Conservation (phyloP, 106 monocot species). For the Xerophyta viscosa region DNA sequence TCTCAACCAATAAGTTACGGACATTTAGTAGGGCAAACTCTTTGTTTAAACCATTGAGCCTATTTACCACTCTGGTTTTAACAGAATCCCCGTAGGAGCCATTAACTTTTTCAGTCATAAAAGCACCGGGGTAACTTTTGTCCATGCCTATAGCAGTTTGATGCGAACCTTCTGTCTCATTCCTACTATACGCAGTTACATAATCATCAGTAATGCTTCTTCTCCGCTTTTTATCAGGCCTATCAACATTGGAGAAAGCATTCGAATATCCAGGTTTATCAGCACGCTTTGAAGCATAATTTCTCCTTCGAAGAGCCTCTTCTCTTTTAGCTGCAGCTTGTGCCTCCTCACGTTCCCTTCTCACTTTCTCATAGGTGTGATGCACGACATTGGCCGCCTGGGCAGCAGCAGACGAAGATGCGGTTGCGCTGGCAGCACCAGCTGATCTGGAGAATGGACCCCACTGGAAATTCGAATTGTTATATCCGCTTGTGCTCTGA, state of each 20-base stretch:
- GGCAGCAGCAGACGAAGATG: conserved; percentile 26
- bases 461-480: conserved; percentile 21
- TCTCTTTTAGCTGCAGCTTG: conserved; percentile 26
- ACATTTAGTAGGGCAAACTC: conserved; percentile 11
- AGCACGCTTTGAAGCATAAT: conserved; percentile 4
- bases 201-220: conserved; percentile 11
- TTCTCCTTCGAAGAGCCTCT: conserved; percentile 3
- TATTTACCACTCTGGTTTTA: conserved; percentile 3
- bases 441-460: conserved; percentile 29
- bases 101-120: not conserved
- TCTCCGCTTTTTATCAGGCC: conserved; percentile 15
- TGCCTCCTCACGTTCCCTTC: conserved; percentile 35
- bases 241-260: not conserved
- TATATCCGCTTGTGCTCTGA: conserved; percentile 10
- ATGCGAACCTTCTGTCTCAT: not conserved
- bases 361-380: conserved; percentile 42
- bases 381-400: conserved; percentile 36
- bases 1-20: conserved; percentile 14
- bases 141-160: not conserved
- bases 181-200: not conserved
- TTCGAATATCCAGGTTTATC: conserved; percentile 2
- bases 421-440: conserved; percentile 28
- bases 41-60: conserved; percentile 5
- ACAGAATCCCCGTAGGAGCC: conserved; percentile 4
- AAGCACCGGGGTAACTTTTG: not conserved